These are phyloP conservation scores for Areca catechu DNA, from an alignment of 176 grass and related monocot genomes.

Conservation along the genomic window DNA sequence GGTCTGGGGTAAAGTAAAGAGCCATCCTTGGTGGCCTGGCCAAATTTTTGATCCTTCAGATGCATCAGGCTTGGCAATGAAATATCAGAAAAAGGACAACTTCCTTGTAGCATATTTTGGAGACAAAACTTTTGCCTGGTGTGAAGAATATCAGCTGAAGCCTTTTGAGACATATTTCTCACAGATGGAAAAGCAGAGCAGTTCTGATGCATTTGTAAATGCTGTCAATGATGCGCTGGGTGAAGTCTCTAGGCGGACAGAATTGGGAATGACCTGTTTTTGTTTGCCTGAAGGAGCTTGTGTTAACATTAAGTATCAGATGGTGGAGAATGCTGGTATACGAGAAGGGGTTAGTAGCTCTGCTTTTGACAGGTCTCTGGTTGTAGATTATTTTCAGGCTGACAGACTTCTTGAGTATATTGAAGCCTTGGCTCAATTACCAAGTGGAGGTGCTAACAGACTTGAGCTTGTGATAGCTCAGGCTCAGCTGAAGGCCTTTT, in stretches of 20 bases:
- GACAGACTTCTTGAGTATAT: conserved; percentile 61
- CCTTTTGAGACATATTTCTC: conserved; percentile 35
- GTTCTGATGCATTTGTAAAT: conserved; percentile 17
- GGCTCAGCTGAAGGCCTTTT: conserved; percentile 77
- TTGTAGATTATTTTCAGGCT: conserved; percentile 56
- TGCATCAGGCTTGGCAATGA: conserved; percentile 38
- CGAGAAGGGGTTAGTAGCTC: conserved; percentile 58
- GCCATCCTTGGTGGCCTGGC: conserved; percentile 78
- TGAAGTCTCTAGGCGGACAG: conserved; percentile 44
- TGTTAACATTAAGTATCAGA: conserved; percentile 43
- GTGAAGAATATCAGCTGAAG: conserved; percentile 18
- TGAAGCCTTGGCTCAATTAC: conserved; percentile 43
- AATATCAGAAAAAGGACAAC: conserved; percentile 5
- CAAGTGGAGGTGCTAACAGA: conserved; percentile 47
- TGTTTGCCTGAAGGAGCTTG: conserved; percentile 44
- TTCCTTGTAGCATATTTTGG: conserved; percentile 58
- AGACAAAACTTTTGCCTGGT: conserved; percentile 64
- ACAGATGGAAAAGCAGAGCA: conserved; percentile 31
- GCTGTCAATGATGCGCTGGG: conserved; percentile 43
- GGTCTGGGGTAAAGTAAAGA: conserved; percentile 85
- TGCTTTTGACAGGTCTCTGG: conserved; percentile 40
- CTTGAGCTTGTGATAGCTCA: conserved; percentile 59
- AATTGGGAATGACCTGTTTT: conserved; percentile 29
- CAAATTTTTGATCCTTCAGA: conserved; percentile 50
- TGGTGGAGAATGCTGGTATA: conserved; percentile 87